These are phyloP conservation scores for Penicillium paradoxum DNA, from an alignment of 495 filamentous ascomycete species.

Conservation along the genomic window DNA sequence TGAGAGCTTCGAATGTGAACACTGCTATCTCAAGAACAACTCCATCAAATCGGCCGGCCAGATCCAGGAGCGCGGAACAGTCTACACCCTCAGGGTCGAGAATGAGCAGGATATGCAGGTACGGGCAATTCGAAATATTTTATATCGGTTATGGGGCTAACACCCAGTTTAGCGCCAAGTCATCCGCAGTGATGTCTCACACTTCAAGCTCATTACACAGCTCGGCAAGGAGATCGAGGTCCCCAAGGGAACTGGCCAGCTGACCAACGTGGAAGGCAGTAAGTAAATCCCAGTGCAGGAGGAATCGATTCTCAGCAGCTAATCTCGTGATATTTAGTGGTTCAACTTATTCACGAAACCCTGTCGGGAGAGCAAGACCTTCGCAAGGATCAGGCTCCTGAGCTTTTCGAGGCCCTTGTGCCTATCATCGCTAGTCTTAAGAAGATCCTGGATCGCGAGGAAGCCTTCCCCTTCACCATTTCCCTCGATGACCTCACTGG, in stretches of 20 bases:
- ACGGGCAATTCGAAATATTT: neutral
- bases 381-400: conserved; percentile 66
- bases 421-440: conserved; percentile 64
- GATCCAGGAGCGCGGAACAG: conserved; percentile 83
- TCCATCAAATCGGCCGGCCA: conserved; percentile 85
- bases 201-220: conserved; percentile 74
- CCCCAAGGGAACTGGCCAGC: conserved; percentile 77
- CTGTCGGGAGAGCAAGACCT: conserved; percentile 69
- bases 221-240: conserved; percentile 67
- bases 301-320: neutral
- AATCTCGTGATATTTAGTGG: neutral
- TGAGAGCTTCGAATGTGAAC: conserved; percentile 89
- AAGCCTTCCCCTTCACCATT: conserved; percentile 80
- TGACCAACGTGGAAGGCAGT: conserved; percentile 84
- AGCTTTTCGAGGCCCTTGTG: conserved; percentile 69
- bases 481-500: conserved; percentile 85
- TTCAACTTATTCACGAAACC: conserved; percentile 61
- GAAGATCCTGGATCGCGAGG: conserved; percentile 65
- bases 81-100: conserved; percentile 69
- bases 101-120: conserved; percentile 50
- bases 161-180: conserved; percentile 66
- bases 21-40: conserved; percentile 85
- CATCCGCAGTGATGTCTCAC: conserved; percentile 82
- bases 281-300: neutral
- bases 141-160: neutral